Evolutionary conservation across 768 basidiomycete species (phyloP), one percentile per base, ranked within the genome.

Genomic region (Suillus luteus): DNA sequence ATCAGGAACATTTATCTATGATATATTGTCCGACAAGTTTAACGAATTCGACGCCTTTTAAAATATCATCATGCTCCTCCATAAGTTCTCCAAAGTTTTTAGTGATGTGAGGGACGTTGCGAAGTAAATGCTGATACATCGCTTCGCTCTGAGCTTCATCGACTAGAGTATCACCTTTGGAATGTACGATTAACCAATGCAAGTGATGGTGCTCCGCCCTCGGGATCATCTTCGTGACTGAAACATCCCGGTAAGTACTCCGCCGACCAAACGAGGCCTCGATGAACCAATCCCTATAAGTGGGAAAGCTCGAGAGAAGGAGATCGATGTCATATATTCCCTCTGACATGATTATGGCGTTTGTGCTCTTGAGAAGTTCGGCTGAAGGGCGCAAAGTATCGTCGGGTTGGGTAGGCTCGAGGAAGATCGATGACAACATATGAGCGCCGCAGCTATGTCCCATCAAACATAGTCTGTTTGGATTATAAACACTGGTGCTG

Each of bases 371-470:
- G 83, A 75, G 22, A 88, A 76, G 43, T 61, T 59, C 14, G 69
- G 68, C 51, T 78, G 73, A 71, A 0, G 89, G 90, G 17, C 74
- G 72, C 24, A 90, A 79, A 58, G 40, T 31, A 66, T 67, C 11
- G 51, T 64, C 66, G 38, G 35, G 46, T 5, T 82, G 82, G 2
- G 78, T 75, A 59, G 78, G 70, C 69, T 85, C 79, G 63, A 93
- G 80, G 71, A 93, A 82, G 37, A 94, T 84, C 63, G 87, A 84
- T 48, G 84, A 75, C 12, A 93, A 77, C 81, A 94, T 93, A 73
- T 95, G 93, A 1, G 92, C 90, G 65, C 88, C 81, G 76, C 90
- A 92, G 74, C 91, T 92, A 74, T 94, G 93, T 14, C 91, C 92
- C 31, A 92, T 78, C 49, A 92, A 78, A 74, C 84, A 82, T 51